Base-by-base conservation (phyloP, 768 basidiomycete genomes). In the Auricularia auricula-judae region DNA sequence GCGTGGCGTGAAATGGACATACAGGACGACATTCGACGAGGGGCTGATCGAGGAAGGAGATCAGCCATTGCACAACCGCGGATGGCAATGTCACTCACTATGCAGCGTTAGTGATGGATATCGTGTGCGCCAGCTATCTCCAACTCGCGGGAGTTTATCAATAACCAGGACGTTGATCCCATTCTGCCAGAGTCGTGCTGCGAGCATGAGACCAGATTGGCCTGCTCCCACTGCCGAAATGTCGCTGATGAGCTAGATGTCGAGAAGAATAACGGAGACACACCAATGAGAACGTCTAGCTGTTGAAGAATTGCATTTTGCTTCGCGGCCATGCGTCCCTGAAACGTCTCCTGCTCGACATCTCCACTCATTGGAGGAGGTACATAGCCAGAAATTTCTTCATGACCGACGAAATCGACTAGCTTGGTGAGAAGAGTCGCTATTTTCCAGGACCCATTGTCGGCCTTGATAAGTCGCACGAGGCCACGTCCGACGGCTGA, bases 71-170 rank as follows among this genome's bases (percentile, higher is more conserved):
- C 64, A 67, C 51, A 65, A 69, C 29, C 29, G 29, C 35, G 61
- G 63, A 11, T 51, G 58, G 21, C 63, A 23, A 63, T 11, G 11
- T 58, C 39, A 67, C 67, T 21, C 36, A 74, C 69, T 78, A 62
- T 82, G 81, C 33, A 82, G 68, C 11, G 70, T 70, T 34, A 83
- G 68, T 0, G 76, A 74, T 2, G 76, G 76, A 68, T 82, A 81
- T 3, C 80, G 74, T 35, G 74, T 71, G 18, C 79, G 62, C 80
- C 80, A 81, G 18, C 69, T 73, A 65, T 80, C 79, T 2, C 80
- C 80, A 11, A 80, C 69, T 0, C 74, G 69, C 1, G 65, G 62
- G 43, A 70, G 69, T 11, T 64, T 68, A 62, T 81, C 80, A 16
- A 82, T 68, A 1, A 81, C 68, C 1, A 82, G 69, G 3, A 76